A percentile compares a stretch with the other conserved stretches of the same genome.
These are phyloP conservation scores for Globomyces pollinis-pini DNA, from an alignment of 192 early-diverging fungal species.

Conservation along the genomic window DNA sequence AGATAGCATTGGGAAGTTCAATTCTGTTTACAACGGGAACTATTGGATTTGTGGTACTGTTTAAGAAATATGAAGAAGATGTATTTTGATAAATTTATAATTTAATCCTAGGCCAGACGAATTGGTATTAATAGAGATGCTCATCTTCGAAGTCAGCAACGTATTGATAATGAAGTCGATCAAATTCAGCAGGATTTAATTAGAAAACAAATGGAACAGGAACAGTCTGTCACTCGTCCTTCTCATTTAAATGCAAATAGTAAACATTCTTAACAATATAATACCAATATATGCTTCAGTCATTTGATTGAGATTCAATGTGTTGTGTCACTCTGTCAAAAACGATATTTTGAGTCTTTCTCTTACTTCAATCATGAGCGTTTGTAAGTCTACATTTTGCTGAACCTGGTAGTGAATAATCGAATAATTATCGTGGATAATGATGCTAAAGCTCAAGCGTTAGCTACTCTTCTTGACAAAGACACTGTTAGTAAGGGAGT, in stretches of 20 bases:
- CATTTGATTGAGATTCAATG: neutral
- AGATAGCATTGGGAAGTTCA: neutral
- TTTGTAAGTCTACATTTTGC: slow-evolving; percentile 46
- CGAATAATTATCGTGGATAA: slow-evolving; percentile 85
- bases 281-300: neutral
- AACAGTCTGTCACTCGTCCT: neutral
- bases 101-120: slow-evolving; percentile 1
- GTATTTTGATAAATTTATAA: neutral
- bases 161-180: slow-evolving; percentile 12
- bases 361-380: slow-evolving; percentile 11
- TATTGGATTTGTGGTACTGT: neutral
- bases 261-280: neutral
- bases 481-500: slow-evolving; percentile 2
- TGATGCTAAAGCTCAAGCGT: slow-evolving; percentile 54
- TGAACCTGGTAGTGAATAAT: slow-evolving; percentile 61
- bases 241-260: neutral
- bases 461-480: slow-evolving; percentile 58
- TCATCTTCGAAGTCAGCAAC: slow-evolving; percentile 1
- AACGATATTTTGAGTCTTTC: neutral
- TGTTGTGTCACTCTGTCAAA: neutral
- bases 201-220: neutral
- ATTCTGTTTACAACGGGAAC: slow-evolving; percentile 9
- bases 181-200: neutral
- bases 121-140: slow-evolving; percentile 1
- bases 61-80: neutral